Evolutionary conservation across 2,329 filamentous ascomycete species (phyloP).

Genomic region (Cladophialophora immunda): DNA sequence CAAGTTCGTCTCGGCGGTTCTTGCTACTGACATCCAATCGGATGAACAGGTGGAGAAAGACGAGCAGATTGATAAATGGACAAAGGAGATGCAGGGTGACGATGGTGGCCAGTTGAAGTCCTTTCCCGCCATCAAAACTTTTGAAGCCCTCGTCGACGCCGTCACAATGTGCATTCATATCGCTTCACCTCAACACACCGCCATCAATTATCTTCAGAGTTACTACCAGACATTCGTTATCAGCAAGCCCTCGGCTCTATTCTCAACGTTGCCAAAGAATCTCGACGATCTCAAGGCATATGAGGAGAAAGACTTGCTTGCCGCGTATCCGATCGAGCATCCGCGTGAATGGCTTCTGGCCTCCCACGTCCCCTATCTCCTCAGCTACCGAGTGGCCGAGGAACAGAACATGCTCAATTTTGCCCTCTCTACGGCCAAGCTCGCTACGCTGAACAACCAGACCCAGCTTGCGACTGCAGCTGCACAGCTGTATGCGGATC

Average conservation of each 20-base stretch:
- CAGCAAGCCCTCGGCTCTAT: slow-evolving; percentile 46
- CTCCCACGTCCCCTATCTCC: slow-evolving; percentile 56
- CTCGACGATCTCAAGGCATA: slow-evolving; percentile 41
- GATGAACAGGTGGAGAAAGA: slow-evolving; percentile 46
- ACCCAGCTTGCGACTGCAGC: slow-evolving; percentile 16
- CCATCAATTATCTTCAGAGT: slow-evolving; percentile 62
- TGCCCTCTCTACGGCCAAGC: slow-evolving; percentile 40
- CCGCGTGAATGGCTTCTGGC: slow-evolving; percentile 57
- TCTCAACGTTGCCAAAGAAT: slow-evolving; percentile 18
- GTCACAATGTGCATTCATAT: slow-evolving; percentile 64
- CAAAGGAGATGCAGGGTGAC: slow-evolving; percentile 50
- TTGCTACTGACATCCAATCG: slow-evolving; percentile 47
- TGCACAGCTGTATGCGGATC: slow-evolving; percentile 26
- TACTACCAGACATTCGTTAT: slow-evolving; percentile 61
- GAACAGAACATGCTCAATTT: slow-evolving; percentile 54
- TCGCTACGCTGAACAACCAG: slow-evolving; percentile 30
- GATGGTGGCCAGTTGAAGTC: slow-evolving; percentile 48
- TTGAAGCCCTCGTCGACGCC: slow-evolving; percentile 55
- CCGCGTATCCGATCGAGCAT: slow-evolving; percentile 54
- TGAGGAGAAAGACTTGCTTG: slow-evolving; percentile 48
- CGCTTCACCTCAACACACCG: slow-evolving; percentile 60
- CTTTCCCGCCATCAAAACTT: slow-evolving; percentile 55
- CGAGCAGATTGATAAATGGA: slow-evolving; percentile 51
- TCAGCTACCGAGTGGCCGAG: slow-evolving; percentile 54
- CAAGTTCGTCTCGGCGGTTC: slow-evolving; percentile 53